phyloP scores from a whole-genome alignment of 495 filamentous ascomycete genomes.

The Letharia columbiana region DNA sequence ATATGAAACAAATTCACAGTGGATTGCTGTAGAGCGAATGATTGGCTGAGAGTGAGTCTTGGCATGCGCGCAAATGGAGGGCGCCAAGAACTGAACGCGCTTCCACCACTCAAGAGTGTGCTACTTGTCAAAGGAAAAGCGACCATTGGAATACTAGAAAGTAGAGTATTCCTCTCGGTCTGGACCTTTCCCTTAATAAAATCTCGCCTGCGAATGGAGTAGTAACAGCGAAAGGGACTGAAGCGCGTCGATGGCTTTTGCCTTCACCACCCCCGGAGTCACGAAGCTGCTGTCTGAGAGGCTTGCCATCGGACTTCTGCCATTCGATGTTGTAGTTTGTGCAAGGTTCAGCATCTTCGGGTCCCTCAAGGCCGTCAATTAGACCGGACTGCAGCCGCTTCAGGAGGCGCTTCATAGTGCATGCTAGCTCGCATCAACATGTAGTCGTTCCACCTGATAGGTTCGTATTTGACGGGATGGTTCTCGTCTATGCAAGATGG shows the following conservation, averaged over 20 bases:
- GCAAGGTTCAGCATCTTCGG: too few species aligned
- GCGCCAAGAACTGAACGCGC: background rate
- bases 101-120: background rate
- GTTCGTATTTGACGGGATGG: slow-evolving; percentile 48
- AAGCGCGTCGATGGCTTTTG: background rate
- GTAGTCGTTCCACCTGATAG: slow-evolving; percentile 47
- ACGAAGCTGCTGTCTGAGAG: background rate
- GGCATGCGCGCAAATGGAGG: background rate
- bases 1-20: background rate
- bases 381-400: slow-evolving; percentile 7
- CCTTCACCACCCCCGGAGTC: background rate
- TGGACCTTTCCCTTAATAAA: background rate
- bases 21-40: background rate
- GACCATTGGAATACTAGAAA: background rate
- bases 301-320: background rate
- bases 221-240: background rate
- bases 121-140: background rate
- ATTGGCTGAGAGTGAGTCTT: slow-evolving; percentile 5
- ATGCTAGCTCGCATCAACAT: slow-evolving; percentile 24
- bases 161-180: background rate
- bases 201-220: background rate
- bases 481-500: slow-evolving; percentile 44
- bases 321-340: background rate
- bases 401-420: slow-evolving; percentile 17
- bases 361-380: background rate